Evolutionary conservation across 2,329 filamentous ascomycete genomes (phyloP).

Genomic region (Fusarium miscanthi): DNA sequence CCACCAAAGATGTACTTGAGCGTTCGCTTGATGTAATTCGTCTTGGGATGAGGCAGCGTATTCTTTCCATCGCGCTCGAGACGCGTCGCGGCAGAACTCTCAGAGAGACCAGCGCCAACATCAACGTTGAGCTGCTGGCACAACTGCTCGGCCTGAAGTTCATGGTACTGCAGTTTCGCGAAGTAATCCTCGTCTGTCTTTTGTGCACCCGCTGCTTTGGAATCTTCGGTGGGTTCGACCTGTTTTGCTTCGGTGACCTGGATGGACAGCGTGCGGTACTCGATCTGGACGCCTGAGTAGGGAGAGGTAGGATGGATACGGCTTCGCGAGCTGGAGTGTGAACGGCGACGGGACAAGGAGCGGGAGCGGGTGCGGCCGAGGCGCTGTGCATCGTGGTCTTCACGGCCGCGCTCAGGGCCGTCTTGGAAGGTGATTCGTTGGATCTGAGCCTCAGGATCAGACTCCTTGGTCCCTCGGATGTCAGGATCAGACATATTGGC

Average conservation of each 20-base stretch:
- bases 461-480: slow-evolving; percentile 24
- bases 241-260: slow-evolving; percentile 53
- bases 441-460: slow-evolving; percentile 32
- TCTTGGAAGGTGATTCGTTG: slow-evolving; percentile 37
- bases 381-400: slow-evolving; percentile 10
- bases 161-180: slow-evolving; percentile 53
- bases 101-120: slow-evolving; percentile 50
- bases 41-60: slow-evolving; percentile 54
- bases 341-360: slow-evolving; percentile 34
- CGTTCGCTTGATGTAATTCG: slow-evolving; percentile 56
- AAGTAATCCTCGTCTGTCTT: slow-evolving; percentile 58
- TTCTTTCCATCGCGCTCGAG: slow-evolving; percentile 56
- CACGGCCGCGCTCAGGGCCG: slow-evolving; percentile 3
- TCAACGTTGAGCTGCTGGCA: slow-evolving; percentile 55
- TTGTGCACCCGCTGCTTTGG: slow-evolving; percentile 42
- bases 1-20: slow-evolving; percentile 59
- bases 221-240: slow-evolving; percentile 32
- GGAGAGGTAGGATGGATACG: slow-evolving; percentile 48
- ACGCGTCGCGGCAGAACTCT: slow-evolving; percentile 48
- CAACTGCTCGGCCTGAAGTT: slow-evolving; percentile 49
- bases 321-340: slow-evolving; percentile 38
- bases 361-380: slow-evolving; percentile 27
- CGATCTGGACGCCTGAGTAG: slow-evolving; percentile 53
- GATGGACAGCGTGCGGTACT: slow-evolving; percentile 56
- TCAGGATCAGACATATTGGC: slow-evolving; percentile 34